Conservation (phyloP, 768 basidiomycete species). For the Auriscalpium orientale region DNA sequence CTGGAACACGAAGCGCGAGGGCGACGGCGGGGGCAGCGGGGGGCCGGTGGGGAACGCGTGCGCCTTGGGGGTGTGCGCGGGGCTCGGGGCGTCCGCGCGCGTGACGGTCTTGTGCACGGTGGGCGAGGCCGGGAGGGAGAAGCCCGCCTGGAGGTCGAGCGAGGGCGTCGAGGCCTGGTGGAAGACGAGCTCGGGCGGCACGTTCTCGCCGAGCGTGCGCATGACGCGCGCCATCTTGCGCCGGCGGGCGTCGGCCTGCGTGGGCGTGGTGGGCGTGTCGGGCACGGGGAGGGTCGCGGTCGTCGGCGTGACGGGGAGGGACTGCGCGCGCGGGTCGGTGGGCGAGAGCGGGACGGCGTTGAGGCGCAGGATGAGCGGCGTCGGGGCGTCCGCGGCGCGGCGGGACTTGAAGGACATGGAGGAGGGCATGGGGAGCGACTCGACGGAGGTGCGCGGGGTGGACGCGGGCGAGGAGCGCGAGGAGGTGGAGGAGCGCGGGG, state of each 20-base stretch:
- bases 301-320: constrained; percentile 26
- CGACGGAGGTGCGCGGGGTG: constrained; percentile 17
- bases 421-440: constrained; percentile 15
- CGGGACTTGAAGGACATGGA: constrained; percentile 8
- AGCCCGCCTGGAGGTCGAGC: not conserved
- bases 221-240: constrained; percentile 16
- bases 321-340: constrained; percentile 19
- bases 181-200: constrained; percentile 24
- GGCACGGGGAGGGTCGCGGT: constrained; percentile 1
- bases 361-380: constrained; percentile 26
- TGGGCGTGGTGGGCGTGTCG: constrained; percentile 1
- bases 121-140: not conserved
- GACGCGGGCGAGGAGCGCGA: constrained; percentile 18
- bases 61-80: not conserved
- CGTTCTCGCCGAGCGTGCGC: constrained; percentile 23
- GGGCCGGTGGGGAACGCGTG: not conserved
- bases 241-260: constrained; percentile 5
- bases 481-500: constrained; percentile 4
- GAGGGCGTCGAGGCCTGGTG: not conserved
- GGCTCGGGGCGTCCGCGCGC: not conserved
- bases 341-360: constrained; percentile 22
- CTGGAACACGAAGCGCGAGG: not conserved
- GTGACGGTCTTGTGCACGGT: not conserved
- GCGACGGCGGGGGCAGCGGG: not conserved
- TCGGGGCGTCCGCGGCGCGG: constrained; percentile 14